These are phyloP conservation scores for Cryomyces antarcticus DNA, from an alignment of 495 filamentous ascomycete species.

Conservation along the genomic window DNA sequence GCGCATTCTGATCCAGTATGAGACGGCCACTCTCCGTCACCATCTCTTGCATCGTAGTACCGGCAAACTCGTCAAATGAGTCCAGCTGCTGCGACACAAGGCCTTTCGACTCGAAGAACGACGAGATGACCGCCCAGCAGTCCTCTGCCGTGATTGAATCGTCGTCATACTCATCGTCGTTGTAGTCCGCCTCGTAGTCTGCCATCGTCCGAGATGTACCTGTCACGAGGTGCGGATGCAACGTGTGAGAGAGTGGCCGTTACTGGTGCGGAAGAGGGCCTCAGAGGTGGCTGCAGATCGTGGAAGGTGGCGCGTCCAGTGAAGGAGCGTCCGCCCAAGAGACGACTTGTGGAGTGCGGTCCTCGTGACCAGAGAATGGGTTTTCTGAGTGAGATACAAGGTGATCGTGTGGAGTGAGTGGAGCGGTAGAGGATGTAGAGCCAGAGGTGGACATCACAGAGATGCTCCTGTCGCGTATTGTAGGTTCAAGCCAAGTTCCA, in stretches of 20 bases:
- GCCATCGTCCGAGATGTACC: conserved; percentile 23
- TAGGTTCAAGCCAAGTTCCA: no score
- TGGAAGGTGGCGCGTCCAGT: no score
- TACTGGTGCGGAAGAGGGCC: not conserved
- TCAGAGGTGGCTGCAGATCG: no score
- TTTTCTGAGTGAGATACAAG: no score
- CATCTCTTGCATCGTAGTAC: conserved; percentile 78
- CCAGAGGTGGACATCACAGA: no score
- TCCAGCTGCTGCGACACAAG: conserved; percentile 95
- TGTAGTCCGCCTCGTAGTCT: conserved; percentile 30
- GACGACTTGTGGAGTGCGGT: no score
- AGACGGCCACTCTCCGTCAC: conserved; percentile 75
- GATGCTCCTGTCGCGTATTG: no score
- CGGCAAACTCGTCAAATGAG: conserved; percentile 93
- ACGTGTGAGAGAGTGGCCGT: not conserved
- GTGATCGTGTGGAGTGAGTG: no score
- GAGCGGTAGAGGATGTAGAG: no score
- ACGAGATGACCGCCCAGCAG: conserved; percentile 89
- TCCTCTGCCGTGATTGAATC: conserved; percentile 72
- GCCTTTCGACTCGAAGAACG: conserved; percentile 89
- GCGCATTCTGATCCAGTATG: conserved; percentile 71
- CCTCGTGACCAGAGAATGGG: no score
- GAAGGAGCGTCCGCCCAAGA: no score
- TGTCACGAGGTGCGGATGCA: not conserved
- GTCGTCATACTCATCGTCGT: conserved; percentile 44